Conservation (phyloP, 169 alveolate species). For the Cryptosporidium viatorum region DNA sequence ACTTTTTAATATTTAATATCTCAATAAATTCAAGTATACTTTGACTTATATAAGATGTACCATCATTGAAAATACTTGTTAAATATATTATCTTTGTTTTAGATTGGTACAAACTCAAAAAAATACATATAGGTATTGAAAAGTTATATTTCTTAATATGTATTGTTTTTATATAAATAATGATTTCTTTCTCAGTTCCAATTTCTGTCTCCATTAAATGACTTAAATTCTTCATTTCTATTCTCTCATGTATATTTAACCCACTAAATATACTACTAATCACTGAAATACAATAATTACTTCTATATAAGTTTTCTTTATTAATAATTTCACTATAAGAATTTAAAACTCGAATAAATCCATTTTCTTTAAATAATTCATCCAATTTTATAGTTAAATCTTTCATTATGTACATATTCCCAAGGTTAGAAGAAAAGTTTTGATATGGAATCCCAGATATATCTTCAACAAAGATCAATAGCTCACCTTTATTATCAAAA, state of each 20-base stretch:
- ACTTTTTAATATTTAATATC: background rate
- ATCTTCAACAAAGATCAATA: constrained; percentile 3
- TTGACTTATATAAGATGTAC: background rate
- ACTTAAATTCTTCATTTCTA: background rate
- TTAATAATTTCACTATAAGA: background rate
- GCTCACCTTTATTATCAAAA: constrained; percentile 2
- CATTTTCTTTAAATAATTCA: constrained; percentile 17
- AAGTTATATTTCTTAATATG: background rate
- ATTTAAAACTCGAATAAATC: constrained; percentile 4
- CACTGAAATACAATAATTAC: constrained; percentile 16
- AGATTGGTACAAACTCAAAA: background rate
- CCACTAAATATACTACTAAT: constrained; percentile 22
- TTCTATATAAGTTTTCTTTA: background rate
- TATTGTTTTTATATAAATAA: constrained; percentile 17
- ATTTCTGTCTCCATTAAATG: background rate
- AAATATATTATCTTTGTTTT: constrained; percentile 3
- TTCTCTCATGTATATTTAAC: background rate
- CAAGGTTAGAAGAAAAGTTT: background rate
- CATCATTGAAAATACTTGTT: background rate
- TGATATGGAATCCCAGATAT: background rate
- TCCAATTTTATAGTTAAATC: constrained; percentile 5
- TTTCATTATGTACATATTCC: constrained; percentile 2
- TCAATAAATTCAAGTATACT: constrained; percentile 16
- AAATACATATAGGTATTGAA: constrained; percentile 42
- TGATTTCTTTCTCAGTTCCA: background rate